Base-by-base conservation (phyloP, 768 basidiomycete species). In the Mycena rosella region DNA sequence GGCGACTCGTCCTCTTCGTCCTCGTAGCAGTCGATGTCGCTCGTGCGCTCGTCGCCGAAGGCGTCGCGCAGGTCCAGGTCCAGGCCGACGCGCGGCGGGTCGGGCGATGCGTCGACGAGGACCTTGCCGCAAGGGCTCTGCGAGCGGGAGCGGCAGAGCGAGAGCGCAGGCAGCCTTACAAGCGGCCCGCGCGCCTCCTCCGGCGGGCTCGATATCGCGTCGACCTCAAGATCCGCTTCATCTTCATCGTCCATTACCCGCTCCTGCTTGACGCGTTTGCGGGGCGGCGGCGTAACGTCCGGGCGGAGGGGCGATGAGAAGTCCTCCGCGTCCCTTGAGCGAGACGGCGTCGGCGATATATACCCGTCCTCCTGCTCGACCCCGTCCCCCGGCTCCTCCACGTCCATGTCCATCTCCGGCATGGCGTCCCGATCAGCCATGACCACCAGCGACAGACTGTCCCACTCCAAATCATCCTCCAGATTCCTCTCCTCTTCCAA, bases 341-440 rank as follows among this genome's bases (percentile, higher is more conserved):
- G 81, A 26, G 88, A 88, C 52, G 86, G 79, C 11, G 86, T 79
- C 18, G 92, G 93, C n/a, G 93, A 93, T 59, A 92, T 83, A 77
- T 95, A 95, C 18, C 94, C 93, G 67, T 92, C 92, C 74, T 95
- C 94, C 78, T 93, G 93, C 73, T 84, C 82, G 18, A 93, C 87
- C 13, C 71, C 74, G 57, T 87, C 83, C 51, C 83, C 68, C 10
- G 81, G 79, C 64, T 86, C 80, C n/a, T 84, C 79, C 24, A 83
- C 51, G 42, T 81, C 77, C 40, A 68, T 78, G 63, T 84, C 83
- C 63, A 80, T 76, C 57, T 81, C 79, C 24, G n/a, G n/a, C n/a
- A n/a, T n/a, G n/a, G 72, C 72, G 45, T 79, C 79, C 38, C 79
- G 80, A 42, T 79, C 78, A 24, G 80, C 79, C 57, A 32, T 81